A percentile compares a stretch with the other conserved stretches of the same genome.
phyloP scores from a whole-genome alignment of 352 stramenopile species.

The Phytophthora idaei region DNA sequence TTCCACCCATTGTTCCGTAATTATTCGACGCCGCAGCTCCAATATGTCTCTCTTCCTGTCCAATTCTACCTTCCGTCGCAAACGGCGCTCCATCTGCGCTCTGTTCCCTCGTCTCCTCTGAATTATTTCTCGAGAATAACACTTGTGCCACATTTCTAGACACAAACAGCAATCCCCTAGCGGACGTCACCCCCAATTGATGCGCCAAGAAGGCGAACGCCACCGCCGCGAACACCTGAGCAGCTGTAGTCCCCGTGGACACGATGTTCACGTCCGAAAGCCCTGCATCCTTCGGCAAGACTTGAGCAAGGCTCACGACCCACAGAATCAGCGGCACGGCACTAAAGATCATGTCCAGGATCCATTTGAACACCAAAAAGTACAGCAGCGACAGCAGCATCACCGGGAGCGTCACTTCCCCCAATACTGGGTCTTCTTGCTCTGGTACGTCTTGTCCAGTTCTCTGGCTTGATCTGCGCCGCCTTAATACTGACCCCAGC shows the following conservation, averaged over 20 bases:
- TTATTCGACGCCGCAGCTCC: conserved; percentile 7
- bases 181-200: conserved; percentile 57
- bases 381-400: conserved; percentile 75
- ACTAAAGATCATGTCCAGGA: conserved; percentile 66
- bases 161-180: conserved; percentile 44
- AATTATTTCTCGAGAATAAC: conserved; percentile 38
- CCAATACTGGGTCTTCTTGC: conserved; percentile 1
- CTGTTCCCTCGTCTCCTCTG: conserved; percentile 10
- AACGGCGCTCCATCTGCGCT: conserved; percentile 2
- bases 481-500: not conserved
- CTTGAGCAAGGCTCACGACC: conserved; percentile 44
- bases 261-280: conserved; percentile 28
- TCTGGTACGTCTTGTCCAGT: not conserved
- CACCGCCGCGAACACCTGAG: conserved; percentile 48
- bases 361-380: conserved; percentile 72
- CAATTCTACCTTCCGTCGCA: not conserved
- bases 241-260: conserved; percentile 12
- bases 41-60: conserved; percentile 11
- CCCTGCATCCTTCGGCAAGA: conserved; percentile 34
- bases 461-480: conserved; percentile 11
- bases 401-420: conserved; percentile 59
- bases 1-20: conserved; percentile 34
- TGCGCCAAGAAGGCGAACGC: conserved; percentile 69
- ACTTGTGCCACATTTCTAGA: conserved; percentile 52
- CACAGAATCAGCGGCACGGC: conserved; percentile 53